A percentile compares a stretch with the other conserved stretches of the same genome.
phyloP scores from a whole-genome alignment of 345 rosid species.

The Arabis hirsuta region DNA sequence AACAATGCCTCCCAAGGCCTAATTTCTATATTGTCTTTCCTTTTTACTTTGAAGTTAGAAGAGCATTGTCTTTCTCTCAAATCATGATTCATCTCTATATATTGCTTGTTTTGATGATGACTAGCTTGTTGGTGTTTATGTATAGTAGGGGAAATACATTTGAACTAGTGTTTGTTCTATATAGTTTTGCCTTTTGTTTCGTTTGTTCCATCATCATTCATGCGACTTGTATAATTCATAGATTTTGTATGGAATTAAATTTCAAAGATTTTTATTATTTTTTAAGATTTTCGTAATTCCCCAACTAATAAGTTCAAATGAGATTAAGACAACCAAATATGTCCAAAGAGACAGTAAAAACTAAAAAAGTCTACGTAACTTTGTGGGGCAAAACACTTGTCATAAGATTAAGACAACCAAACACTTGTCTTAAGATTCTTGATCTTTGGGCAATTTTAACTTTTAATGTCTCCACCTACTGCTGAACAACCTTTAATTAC shows the following conservation, averaged over 20 bases:
- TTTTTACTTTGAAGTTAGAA: constrained; percentile 2
- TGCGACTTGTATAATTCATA: background rate
- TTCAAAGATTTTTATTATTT: background rate
- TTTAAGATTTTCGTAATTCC: background rate
- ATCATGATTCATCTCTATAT: constrained; percentile 1
- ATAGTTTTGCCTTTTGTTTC: background rate
- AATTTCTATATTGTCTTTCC: background rate
- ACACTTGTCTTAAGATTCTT: constrained; percentile 10
- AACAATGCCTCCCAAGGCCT: constrained; percentile 12
- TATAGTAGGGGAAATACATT: constrained; percentile 15
- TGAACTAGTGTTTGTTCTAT: constrained; percentile 23
- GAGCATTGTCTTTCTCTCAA: constrained; percentile 11
- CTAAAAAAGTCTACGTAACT: background rate
- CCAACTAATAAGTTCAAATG: background rate
- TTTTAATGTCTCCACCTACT: constrained; percentile 14
- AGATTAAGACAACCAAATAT: background rate
- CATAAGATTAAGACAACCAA: background rate
- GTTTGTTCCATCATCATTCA: background rate
- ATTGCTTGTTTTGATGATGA: constrained; percentile 10
- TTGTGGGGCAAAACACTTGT: background rate
- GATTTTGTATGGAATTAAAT: background rate
- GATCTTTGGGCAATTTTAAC: background rate
- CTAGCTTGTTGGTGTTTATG: constrained; percentile 25
- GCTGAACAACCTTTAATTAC: constrained; percentile 11
- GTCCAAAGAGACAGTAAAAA: background rate